Base-by-base conservation (phyloP, 345 rosid species). In the Reutealis trisperma region DNA sequence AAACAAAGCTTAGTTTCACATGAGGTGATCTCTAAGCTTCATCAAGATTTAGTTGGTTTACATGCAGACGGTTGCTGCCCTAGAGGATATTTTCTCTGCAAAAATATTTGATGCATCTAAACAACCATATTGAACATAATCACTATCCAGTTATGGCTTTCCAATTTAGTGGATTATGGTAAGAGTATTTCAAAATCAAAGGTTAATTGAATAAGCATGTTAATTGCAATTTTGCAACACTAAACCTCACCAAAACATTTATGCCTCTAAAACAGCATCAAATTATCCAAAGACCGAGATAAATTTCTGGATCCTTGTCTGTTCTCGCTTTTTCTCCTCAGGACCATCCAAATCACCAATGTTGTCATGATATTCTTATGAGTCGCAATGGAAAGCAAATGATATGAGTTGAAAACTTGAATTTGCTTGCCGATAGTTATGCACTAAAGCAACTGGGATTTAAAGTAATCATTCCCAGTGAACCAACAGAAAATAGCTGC, bases 271-370 rank as follows among this genome's bases (percentile, higher is more conserved):
- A 32, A 70, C 9, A 67, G 41, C 42, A 66, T 79, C 58, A 52
- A 19, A 70, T 6, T 2, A 63, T 89, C 85, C 88, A 83, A 93
- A 80, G 42, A 96, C 90, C 0, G 94, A 86, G 52, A 93, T 89
- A 81, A 96, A 90, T 86, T 83, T 86, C 78, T 85, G 90, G 60
- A 91, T 87, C 85, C 91, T 93, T 21, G 87, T 79, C 70, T 90
- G 99, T 63, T 88, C 84, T 63, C 93, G 87, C 83, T 96, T 98
- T 81, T 89, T 96, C 87, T 96, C 98, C 58, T 96, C 98, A 18
- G 94, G 82, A 64, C 99, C 99, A 44, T 96, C 99, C 16, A 96
- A 63, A 80, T 93, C 98, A 22, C 99, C 99, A 45, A 95, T 89
- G 86, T 93, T 93, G 82, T 93, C 96, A 52, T 95, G 97, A 85